Evolutionary conservation across 805 yeast species (phyloP).

Genomic region (Candida lessepsii): DNA sequence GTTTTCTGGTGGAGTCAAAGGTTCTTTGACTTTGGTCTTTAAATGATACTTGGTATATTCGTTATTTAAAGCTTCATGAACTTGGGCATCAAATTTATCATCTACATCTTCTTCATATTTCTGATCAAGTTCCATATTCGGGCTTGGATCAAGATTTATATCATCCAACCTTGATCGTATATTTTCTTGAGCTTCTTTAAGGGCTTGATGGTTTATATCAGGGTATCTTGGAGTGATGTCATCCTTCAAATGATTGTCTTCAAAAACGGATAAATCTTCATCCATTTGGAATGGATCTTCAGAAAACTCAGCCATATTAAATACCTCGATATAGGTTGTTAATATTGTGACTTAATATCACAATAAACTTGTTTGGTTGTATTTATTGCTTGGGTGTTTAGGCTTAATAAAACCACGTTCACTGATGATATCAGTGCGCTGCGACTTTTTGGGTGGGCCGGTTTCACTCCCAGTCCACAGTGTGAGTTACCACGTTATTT

Average conservation of each 20-base stretch:
- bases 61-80: slow-evolving; percentile 11
- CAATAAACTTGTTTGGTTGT: too few species aligned
- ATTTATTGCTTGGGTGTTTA: neutral
- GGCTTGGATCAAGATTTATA: slow-evolving; percentile 1
- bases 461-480: too few species aligned
- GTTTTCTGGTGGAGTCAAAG: slow-evolving; percentile 78
- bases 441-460: slow-evolving; percentile 1
- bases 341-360: too few species aligned
- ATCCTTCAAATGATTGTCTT: slow-evolving; percentile 4
- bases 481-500: too few species aligned
- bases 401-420: slow-evolving; percentile 2
- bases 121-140: neutral
- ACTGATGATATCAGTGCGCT: slow-evolving; percentile 3
- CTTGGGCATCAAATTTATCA: slow-evolving; percentile 36
- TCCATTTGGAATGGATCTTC: slow-evolving; percentile 48
- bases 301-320: slow-evolving; percentile 26
- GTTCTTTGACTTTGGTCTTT: slow-evolving; percentile 12
- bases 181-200: slow-evolving; percentile 18
- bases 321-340: too few species aligned
- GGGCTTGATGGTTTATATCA: slow-evolving; percentile 11
- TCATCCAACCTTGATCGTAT: slow-evolving; percentile 35
- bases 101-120: slow-evolving; percentile 41
- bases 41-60: slow-evolving; percentile 5
- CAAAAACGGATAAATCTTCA: slow-evolving; percentile 29
- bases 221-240: slow-evolving; percentile 19